Base-by-base conservation (phyloP, 176 grass and related monocot genomes). In the Pontederia paniculata region DNA sequence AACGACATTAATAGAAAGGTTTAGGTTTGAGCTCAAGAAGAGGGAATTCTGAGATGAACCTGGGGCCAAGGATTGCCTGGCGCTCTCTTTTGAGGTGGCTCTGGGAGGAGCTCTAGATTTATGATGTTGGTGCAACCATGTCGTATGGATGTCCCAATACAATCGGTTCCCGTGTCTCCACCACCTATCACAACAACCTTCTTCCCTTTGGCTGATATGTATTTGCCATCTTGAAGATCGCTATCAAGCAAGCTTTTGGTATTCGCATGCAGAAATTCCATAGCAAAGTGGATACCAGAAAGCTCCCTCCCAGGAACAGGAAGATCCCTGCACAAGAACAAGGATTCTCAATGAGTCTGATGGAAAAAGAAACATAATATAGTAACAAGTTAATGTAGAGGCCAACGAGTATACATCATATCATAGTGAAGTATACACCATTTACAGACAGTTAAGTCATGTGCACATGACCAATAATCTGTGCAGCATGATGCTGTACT, bases 231-330 rank as follows among this genome's bases (percentile, higher is more conserved):
- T 65, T 84, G 71, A 58, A 99, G 70, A 67, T 99, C 85, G 58
- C 94, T 99, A 61, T 99, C 94, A n/a, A 99, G 80, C 65, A 99
- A 93, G 69, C 94, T 99, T 74, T 93, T 99, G 23, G 94, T 99
- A 71, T 93, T 93, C 42, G 83, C 80, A 31, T 82, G 87, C 28
- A 99, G 94, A 81, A 99, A 99, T 67, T 99, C 83, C 94, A 99
- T 88, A 18, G 94, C 94, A 70, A 88, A 88, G 81, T 93, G 81
- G 66, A 99, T 76, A 53, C 94, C 94, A 47, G 81, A 73, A 55
- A 99, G 78, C 9, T 88, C 70, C 22, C 87, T 84, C 21, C 94
- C 94, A 72, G 80, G 80, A 77, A 88, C 88, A 22, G 54, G 21
- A 41, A 99, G 78, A 70, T 93, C 94, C 64, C 94, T 99, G 67